Evolutionary conservation across 2,329 filamentous ascomycete genomes (phyloP), one percentile per base, ranked within the genome.

Genomic region (Fusarium azukiicola): DNA sequence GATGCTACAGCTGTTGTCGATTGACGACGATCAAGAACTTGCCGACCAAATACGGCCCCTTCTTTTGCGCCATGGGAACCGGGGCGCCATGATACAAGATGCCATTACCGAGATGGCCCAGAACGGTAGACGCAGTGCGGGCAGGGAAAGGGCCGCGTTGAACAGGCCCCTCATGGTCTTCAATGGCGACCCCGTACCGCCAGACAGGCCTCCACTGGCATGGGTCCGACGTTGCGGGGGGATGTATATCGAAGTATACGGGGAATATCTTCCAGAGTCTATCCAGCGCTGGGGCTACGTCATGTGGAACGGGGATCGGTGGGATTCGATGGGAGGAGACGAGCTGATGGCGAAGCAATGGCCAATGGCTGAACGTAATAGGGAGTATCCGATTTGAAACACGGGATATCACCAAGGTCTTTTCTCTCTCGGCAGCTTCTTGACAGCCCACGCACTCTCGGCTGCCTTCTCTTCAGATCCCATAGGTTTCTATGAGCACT

Each of bases 281-380:
- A 5, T 69, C 6, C 54, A 54, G 27, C 40, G 12, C 23, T n/a
- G 23, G 52, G 67, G 50, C 5, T 69, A 56, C 42, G 67, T 69
- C 4, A 56, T 69, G 36, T 69, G 67, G 67, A 27, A 69, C n/a
- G 32, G 58, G 40, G 23, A 32, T 3, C 46, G 67, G 12, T 69
- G 67, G 67, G 6, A 36, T 19, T 40, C 36, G 17, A 27, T 42
- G 17, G 50, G 38, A 40, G 40, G 49, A 6, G 19, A 69, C 12
- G 4, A 9, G 38, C 23, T 69, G 27, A 8, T 69, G 7, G 44
- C 9, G 17, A 12, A 14, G n/a, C 50, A 32, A 19, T 69, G 67
- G 50, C 38, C 27, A 32, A 32, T 32, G 27, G 27, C 27, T 32
- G 27, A 32, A 32, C 27, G 27, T 32, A 32, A 32, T 32, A 32